Conservation (phyloP, 257 asterid species). For the Fraxinus cuspidata region DNA sequence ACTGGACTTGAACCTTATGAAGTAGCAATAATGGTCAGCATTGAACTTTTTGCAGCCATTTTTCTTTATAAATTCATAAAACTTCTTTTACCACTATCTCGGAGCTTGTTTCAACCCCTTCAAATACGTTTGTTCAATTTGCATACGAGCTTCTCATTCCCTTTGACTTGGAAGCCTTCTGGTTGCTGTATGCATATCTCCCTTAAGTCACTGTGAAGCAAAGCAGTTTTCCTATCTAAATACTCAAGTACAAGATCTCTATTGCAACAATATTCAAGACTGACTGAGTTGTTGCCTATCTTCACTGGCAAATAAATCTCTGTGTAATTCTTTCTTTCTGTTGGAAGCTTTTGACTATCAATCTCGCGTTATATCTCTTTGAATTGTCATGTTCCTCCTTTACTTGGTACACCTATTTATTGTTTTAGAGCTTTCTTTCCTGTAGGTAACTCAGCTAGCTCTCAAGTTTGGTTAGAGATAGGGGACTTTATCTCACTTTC, state of each 20-base stretch:
- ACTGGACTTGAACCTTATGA: background rate
- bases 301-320: background rate
- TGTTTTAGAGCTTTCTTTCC: background rate
- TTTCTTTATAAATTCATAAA: background rate
- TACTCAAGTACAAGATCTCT: background rate
- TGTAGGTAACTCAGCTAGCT: no score
- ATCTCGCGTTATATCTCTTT: background rate
- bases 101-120: conserved; percentile 10
- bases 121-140: background rate
- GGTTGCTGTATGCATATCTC: conserved; percentile 6
- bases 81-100: conserved; percentile 2
- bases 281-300: background rate
- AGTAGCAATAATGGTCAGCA: background rate
- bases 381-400: background rate
- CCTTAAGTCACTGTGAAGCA: conserved; percentile 3
- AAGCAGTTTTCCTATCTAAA: background rate
- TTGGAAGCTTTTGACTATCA: background rate
- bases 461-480: background rate
- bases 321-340: background rate
- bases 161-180: background rate
- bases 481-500: background rate
- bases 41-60: background rate
- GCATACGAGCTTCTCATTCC: background rate
- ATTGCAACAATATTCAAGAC: background rate
- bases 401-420: background rate